Conservation (phyloP, 2,329 filamentous ascomycete species). For the Talaromyces sp. region DNA sequence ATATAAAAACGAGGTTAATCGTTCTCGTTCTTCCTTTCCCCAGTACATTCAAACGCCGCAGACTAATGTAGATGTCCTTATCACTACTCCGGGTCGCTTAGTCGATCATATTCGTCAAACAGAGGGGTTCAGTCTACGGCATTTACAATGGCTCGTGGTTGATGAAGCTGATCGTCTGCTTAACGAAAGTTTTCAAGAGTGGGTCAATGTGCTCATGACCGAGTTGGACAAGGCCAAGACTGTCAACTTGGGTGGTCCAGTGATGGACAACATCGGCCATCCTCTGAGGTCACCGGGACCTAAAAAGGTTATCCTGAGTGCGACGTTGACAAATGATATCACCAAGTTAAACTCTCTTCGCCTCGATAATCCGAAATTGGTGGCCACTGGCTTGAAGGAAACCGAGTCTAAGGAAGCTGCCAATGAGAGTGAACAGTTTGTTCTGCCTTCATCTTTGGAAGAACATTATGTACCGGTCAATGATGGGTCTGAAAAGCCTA, state of each 20-base stretch:
- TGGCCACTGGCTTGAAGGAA: constrained; percentile 61
- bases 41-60: constrained; percentile 60
- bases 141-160: constrained; percentile 81
- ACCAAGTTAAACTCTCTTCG: constrained; percentile 70
- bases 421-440: constrained; percentile 37
- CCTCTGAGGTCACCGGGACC: constrained; percentile 42
- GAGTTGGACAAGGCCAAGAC: constrained; percentile 52
- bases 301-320: constrained; percentile 81
- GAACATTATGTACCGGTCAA: constrained; percentile 65
- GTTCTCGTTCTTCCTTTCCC: constrained; percentile 41
- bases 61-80: constrained; percentile 79
- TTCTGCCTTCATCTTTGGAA: constrained; percentile 58
- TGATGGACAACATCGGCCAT: constrained; percentile 31
- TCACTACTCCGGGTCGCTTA: constrained; percentile 85
- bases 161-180: constrained; percentile 92
- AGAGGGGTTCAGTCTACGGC: constrained; percentile 70
- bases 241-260: constrained; percentile 36
- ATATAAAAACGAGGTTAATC: constrained; percentile 37
- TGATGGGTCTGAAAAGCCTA: constrained; percentile 67
- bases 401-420: constrained; percentile 13
- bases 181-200: constrained; percentile 88
- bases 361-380: constrained; percentile 66
- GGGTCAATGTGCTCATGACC: constrained; percentile 66
- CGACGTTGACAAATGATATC: constrained; percentile 84
- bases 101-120: constrained; percentile 88